Percentiles rank a stretch among this genome's conserved stretches.
Evolutionary conservation across 2,329 filamentous ascomycete species (phyloP).

Genomic region (Pseudonectria buxi): DNA sequence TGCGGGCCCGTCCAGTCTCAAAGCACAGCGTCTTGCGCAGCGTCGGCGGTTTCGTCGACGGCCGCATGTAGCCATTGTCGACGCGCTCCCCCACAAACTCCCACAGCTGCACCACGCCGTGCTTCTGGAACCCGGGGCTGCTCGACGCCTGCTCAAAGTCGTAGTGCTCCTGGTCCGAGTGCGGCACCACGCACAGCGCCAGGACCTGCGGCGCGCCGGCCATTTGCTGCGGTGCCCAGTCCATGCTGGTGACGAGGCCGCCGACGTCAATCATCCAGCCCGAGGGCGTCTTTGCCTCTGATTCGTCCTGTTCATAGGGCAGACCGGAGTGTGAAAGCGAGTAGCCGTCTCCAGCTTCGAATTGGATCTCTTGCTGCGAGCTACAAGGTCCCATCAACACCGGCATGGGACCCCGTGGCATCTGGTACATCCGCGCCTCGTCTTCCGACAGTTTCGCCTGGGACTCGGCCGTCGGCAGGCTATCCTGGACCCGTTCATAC

Average conservation of each 20-base stretch:
- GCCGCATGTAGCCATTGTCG: conserved; percentile 25
- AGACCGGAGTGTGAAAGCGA: conserved; percentile 24
- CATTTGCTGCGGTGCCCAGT: conserved; percentile 40
- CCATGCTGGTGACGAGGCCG: conserved; percentile 45
- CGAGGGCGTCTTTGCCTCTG: conserved; percentile 20
- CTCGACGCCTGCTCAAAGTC: conserved; percentile 31
- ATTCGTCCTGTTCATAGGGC: conserved; percentile 20
- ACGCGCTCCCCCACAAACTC: conserved; percentile 31
- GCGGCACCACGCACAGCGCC: conserved; percentile 45
- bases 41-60: conserved; percentile 29
- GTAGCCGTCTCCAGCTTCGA: conserved; percentile 21
- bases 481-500: conserved; percentile 16
- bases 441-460: conserved; percentile 15
- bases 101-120: conserved; percentile 48
- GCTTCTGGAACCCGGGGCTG: conserved; percentile 32
- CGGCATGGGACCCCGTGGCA: conserved; percentile 21
- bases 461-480: conserved; percentile 7
- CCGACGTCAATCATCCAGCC: conserved; percentile 51
- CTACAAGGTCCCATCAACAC: conserved; percentile 28
- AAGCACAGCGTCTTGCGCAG: conserved; percentile 41
- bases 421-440: conserved; percentile 24
- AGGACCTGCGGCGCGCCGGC: conserved; percentile 39
- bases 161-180: conserved; percentile 41
- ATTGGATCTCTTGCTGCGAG: conserved; percentile 23
- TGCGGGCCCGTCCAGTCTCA: conserved; percentile 42